Percentiles rank a stretch among this genome's conserved stretches.
Evolutionary conservation across 805 yeast genomes (phyloP).

Genomic region (Candida gorgasii): DNA sequence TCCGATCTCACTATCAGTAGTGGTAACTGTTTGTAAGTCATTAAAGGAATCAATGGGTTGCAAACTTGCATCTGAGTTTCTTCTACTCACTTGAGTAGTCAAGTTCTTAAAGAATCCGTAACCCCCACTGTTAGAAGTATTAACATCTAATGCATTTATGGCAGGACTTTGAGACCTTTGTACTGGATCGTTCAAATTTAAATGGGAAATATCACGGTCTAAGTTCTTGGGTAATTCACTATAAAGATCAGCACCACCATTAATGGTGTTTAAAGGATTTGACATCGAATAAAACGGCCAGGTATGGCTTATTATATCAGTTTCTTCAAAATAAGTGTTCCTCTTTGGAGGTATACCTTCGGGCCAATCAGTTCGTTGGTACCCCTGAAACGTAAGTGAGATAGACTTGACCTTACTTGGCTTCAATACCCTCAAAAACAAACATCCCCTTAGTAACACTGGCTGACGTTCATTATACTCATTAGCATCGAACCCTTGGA

Average conservation of each 20-base stretch:
- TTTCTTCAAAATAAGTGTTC: conserved; percentile 61
- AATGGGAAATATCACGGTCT: conserved; percentile 35
- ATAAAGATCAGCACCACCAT: conserved; percentile 52
- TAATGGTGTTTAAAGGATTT: conserved; percentile 18
- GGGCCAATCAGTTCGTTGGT: conserved; percentile 89
- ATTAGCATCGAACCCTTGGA: conserved; percentile 74
- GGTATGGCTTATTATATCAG: conserved; percentile 70
- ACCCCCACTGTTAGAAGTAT: conserved; percentile 17
- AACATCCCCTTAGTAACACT: conserved; percentile 75
- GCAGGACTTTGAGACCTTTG: conserved; percentile 18
- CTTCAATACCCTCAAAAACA: conserved; percentile 67
- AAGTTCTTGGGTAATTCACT: conserved; percentile 25
- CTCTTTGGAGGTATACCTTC: conserved; percentile 96
- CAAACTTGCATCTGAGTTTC: conserved; percentile 34
- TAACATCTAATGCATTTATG: not conserved
- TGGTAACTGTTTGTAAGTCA: conserved; percentile 19
- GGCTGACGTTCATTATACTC: conserved; percentile 73
- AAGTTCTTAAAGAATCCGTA: conserved; percentile 23
- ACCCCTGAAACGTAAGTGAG: conserved; percentile 62
- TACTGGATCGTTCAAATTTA: conserved; percentile 32
- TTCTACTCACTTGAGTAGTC: conserved; percentile 28
- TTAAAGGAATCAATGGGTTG: conserved; percentile 21
- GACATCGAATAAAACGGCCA: conserved; percentile 78
- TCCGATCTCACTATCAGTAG: conserved; percentile 19
- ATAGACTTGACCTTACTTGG: conserved; percentile 71